Evolutionary conservation across 2,329 filamentous ascomycete species (phyloP).

Genomic region (Periconia macrospinosa): DNA sequence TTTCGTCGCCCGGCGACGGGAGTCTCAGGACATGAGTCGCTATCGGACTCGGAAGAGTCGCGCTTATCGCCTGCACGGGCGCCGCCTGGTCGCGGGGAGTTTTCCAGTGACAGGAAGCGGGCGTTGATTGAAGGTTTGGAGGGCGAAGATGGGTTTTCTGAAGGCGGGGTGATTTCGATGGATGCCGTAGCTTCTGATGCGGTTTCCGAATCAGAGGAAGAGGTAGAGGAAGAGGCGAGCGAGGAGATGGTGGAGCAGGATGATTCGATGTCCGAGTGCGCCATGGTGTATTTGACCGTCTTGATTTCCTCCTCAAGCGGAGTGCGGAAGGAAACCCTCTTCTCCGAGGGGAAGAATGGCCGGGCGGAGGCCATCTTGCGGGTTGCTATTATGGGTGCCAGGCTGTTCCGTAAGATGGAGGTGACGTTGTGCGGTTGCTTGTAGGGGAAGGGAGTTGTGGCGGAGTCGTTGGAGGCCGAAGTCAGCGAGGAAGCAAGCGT

Average conservation of each 20-base stretch:
- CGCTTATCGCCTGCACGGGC: conserved; percentile 45
- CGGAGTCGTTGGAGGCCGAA: conserved; percentile 44
- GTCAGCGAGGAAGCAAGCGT: conserved; percentile 44
- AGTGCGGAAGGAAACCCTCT: conserved; percentile 59
- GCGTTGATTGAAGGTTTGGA: conserved; percentile 9
- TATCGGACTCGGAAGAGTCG: conserved; percentile 52
- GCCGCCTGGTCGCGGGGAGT: conserved; percentile 24
- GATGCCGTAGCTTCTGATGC: conserved; percentile 15
- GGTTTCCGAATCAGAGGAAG: conserved; percentile 14
- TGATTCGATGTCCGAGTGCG: conserved; percentile 58
- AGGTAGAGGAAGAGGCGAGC: conserved; percentile 17
- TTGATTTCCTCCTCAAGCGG: conserved; percentile 62
- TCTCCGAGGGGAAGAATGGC: conserved; percentile 57
- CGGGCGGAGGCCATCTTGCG: conserved; percentile 47
- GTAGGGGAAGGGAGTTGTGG: conserved; percentile 46
- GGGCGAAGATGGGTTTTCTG: conserved; percentile 8
- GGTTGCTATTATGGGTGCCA: conserved; percentile 38
- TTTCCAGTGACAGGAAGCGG: conserved; percentile 23
- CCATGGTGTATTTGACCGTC: conserved; percentile 57
- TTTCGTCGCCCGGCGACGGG: conserved; percentile 58
- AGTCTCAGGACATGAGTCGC: conserved; percentile 54
- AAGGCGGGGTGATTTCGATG: conserved; percentile 11
- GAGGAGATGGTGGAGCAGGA: conserved; percentile 39
- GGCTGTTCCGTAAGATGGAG: conserved; percentile 52
- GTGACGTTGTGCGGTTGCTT: conserved; percentile 48